Conservation (phyloP, 371 early-diverging fungal species). For the Mortierella sp. region DNA sequence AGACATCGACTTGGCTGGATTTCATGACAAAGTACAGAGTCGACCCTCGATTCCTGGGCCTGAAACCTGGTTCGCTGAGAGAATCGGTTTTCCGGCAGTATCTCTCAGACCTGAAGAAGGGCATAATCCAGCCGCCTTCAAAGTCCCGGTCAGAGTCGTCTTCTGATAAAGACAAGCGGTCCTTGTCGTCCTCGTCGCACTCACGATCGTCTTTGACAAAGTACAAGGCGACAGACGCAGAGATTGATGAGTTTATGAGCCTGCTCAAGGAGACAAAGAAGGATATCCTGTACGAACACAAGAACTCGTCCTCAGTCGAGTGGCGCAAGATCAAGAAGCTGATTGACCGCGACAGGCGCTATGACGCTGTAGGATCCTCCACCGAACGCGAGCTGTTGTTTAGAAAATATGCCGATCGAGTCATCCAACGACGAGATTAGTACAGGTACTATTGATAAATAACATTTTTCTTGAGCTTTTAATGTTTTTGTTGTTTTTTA, state of each 20-base stretch:
- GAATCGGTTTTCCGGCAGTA: constrained; percentile 51
- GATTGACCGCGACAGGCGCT: constrained; percentile 53
- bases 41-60: constrained; percentile 45
- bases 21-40: constrained; percentile 55
- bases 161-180: constrained; percentile 12
- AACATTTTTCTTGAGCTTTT: no score
- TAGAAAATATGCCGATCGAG: constrained; percentile 50
- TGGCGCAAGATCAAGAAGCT: constrained; percentile 54
- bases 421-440: constrained; percentile 45
- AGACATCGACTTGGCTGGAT: constrained; percentile 54
- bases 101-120: constrained; percentile 54
- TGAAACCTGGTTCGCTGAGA: constrained; percentile 50
- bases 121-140: constrained; percentile 22
- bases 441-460: neutral
- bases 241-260: constrained; percentile 53
- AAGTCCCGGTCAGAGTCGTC: constrained; percentile 18
- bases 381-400: constrained; percentile 53
- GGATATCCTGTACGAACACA: constrained; percentile 54
- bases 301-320: constrained; percentile 45
- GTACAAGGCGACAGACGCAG: constrained; percentile 49
- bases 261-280: constrained; percentile 49
- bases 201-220: constrained; percentile 33
- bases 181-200: constrained; percentile 16
- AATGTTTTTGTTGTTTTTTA: constrained; percentile 7
- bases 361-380: constrained; percentile 56